phyloP scores from a whole-genome alignment of 495 filamentous ascomycete species.

The Penicillium canescens region DNA sequence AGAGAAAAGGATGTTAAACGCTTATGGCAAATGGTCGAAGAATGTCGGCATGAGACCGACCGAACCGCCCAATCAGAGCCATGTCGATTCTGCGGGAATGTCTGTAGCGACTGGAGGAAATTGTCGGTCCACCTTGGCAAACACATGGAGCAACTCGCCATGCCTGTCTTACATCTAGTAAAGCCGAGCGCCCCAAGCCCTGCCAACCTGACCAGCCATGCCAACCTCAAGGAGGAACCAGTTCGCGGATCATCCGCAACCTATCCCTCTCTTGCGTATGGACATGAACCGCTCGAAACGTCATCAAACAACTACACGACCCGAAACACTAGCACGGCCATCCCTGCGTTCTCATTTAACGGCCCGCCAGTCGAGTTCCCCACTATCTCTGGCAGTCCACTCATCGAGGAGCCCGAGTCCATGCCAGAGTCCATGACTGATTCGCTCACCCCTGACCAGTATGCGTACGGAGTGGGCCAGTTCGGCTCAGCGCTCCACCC shows the following conservation, averaged over 20 bases:
- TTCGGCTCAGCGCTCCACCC: conserved; percentile 18
- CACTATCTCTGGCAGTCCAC: conserved; percentile 27
- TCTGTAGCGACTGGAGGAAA: conserved; percentile 88
- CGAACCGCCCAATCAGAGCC: conserved; percentile 73
- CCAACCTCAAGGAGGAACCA: neutral
- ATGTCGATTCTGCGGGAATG: conserved; percentile 87
- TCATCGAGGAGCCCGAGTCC: conserved; percentile 32
- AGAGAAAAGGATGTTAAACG: conserved; percentile 54
- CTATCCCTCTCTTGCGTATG: conserved; percentile 7
- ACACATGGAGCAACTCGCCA: conserved; percentile 92
- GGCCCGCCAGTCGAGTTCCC: conserved; percentile 18
- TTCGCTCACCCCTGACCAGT: conserved; percentile 11
- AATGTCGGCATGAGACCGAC: conserved; percentile 70
- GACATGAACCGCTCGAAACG: neutral
- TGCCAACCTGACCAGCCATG: conserved; percentile 12
- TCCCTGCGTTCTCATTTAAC: conserved; percentile 14
- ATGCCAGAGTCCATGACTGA: conserved; percentile 24
- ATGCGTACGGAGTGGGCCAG: conserved; percentile 10
- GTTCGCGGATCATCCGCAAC: neutral
- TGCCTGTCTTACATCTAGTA: conserved; percentile 80
- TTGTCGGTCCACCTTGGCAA: conserved; percentile 92
- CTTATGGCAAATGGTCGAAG: conserved; percentile 77
- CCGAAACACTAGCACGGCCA: conserved; percentile 15
- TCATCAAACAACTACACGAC: conserved; percentile 13
- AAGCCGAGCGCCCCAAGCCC: conserved; percentile 26